phyloP scores from a whole-genome alignment of 2,329 filamentous ascomycete species.

The Ophiostoma himal-ulmi region DNA sequence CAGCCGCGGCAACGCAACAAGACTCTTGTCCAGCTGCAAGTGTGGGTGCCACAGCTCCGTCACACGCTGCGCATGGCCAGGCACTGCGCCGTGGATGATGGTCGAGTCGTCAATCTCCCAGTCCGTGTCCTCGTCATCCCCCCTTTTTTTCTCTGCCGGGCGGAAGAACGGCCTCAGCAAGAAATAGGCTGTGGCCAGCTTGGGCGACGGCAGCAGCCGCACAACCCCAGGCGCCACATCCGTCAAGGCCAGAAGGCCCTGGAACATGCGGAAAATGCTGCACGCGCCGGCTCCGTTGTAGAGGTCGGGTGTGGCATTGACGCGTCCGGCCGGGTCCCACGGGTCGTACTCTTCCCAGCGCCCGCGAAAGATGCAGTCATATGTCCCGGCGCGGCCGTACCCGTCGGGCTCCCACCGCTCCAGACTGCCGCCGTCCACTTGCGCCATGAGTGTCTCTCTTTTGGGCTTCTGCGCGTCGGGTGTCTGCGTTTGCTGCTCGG shows the following conservation, averaged over 20 bases:
- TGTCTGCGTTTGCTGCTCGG: conserved; percentile 30
- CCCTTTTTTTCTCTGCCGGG: too few species aligned
- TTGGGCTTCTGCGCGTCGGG: conserved; percentile 23
- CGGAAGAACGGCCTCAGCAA: conserved; percentile 49
- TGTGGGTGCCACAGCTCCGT: conserved; percentile 55
- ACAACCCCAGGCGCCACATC: conserved; percentile 46
- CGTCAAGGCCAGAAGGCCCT: conserved; percentile 50
- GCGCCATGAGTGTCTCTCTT: conserved; percentile 53
- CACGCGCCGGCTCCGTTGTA: conserved; percentile 55
- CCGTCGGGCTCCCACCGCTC: conserved; percentile 67
- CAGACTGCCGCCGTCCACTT: conserved; percentile 64
- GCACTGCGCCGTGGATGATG: conserved; percentile 54
- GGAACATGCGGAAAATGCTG: conserved; percentile 55
- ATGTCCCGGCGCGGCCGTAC: conserved; percentile 55
- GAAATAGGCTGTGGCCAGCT: conserved; percentile 45
- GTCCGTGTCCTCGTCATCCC: background rate
- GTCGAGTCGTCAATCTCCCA: conserved; percentile 50
- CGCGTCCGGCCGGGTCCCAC: conserved; percentile 49
- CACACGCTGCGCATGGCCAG: conserved; percentile 52
- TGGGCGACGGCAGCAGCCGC: conserved; percentile 43
- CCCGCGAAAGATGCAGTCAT: conserved; percentile 49
- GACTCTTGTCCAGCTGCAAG: conserved; percentile 46
- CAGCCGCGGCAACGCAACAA: conserved; percentile 50
- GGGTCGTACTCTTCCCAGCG: conserved; percentile 52
- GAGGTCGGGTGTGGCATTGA: conserved; percentile 49